Conservation (phyloP, 1,284 basidiomycete species). For the Gymnopus androsaceus region DNA sequence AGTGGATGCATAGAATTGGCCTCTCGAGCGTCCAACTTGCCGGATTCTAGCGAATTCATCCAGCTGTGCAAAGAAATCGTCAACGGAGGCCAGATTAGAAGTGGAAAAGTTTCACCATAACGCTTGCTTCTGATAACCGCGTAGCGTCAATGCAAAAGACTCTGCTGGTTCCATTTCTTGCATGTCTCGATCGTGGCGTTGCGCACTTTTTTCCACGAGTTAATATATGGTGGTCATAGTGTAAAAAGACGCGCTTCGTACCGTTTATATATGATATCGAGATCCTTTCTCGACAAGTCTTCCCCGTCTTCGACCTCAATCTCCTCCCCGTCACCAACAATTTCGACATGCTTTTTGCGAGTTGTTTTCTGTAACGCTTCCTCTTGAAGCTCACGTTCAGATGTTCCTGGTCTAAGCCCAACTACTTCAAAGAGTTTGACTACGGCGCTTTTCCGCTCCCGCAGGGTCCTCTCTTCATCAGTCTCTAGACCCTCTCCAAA, state of each 20-base stretch:
- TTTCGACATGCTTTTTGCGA: conserved; percentile 45
- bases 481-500: conserved; percentile 79
- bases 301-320: conserved; percentile 77
- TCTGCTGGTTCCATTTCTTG: conserved; percentile 82
- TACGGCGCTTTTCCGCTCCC: conserved; percentile 74
- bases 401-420: conserved; percentile 54
- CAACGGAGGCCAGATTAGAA: conserved; percentile 1
- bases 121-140: conserved; percentile 95
- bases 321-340: conserved; percentile 68
- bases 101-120: conserved; percentile 51
- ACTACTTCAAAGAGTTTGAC: conserved; percentile 66
- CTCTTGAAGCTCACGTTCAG: conserved; percentile 39
- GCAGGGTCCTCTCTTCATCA: conserved; percentile 68
- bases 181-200: conserved; percentile 77
- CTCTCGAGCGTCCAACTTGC: conserved; percentile 69
- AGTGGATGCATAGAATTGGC: conserved; percentile 85
- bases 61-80: conserved; percentile 53
- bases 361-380: conserved; percentile 40
- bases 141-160: conserved; percentile 78
- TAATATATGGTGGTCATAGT: not conserved
- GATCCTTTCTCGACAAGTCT: conserved; percentile 75
- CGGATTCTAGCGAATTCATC: conserved; percentile 90
- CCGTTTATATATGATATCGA: conserved; percentile 83
- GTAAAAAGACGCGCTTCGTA: conserved; percentile 30
- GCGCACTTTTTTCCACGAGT: conserved; percentile 64